Base-by-base conservation (phyloP, 1,139 yeast species). In the Lodderomyces pseudojiufengensis region DNA sequence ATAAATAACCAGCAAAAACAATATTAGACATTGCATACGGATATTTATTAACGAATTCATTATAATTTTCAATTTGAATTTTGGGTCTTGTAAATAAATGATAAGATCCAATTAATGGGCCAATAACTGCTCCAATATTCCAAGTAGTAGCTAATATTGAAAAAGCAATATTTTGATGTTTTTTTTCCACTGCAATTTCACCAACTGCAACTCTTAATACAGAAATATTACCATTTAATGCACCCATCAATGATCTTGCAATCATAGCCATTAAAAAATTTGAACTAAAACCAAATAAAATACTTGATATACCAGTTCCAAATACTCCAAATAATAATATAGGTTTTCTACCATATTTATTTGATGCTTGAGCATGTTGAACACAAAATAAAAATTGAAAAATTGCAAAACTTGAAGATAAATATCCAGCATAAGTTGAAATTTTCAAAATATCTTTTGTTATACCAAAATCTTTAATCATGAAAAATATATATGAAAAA, bases 21-120 rank as follows among this genome's bases (percentile, higher is more conserved):
- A 80, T 49, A 50, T 79, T 80, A 4, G 84, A 78, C 43, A 79
- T 57, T 1, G 82, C 78, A 49, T 77, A 80, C 0, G 86, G 86
- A 49, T 67, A 65, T 28, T 52, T 55, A 14, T 60, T 51, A 23
- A 73, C 61, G 39, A 76, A 54, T 9, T 37, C 38, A 13, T 60
- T 52, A 45, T 51, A 51, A 27, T 9, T 36, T 14, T 33, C 36
- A 3, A 33, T 9, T 28, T 35, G 43, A 13, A 29, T 35, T 29
- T 45, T 51, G 0, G 65, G 64, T 32, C 65, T 50, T 9, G 74
- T 67, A 28, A 68, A 55, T 21, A 50, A 56, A 21, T 52, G 51
- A 6, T 66, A 61, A 59, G 84, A 63, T 54, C 85, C 75, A 27
- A 79, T 63, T 47, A 73, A 59, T 1, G 87, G 86, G 0, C 84